These are phyloP conservation scores for Curvularia verruculosa DNA, from an alignment of 2,329 filamentous ascomycete species.

Conservation along the genomic window DNA sequence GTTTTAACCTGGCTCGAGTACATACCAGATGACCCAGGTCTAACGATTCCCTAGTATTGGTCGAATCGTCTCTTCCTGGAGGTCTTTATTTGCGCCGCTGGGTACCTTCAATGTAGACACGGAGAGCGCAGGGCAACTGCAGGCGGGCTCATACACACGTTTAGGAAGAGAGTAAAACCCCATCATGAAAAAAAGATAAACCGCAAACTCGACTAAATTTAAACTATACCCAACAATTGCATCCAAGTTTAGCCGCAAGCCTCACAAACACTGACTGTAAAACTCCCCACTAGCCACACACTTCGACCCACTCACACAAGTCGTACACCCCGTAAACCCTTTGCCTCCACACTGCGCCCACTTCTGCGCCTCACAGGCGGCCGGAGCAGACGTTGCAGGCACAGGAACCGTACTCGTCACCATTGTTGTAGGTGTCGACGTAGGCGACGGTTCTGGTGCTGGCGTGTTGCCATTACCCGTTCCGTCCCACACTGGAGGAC, in stretches of 20 bases:
- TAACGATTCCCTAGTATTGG: neutral
- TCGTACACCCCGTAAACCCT: conserved; percentile 29
- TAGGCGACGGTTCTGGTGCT: conserved; percentile 12
- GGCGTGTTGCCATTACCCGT: conserved; percentile 19
- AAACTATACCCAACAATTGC: neutral
- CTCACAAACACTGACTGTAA: conserved; percentile 32
- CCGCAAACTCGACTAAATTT: neutral
- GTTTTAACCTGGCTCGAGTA: neutral
- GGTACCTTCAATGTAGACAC: neutral
- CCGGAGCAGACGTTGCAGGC: conserved; percentile 17
- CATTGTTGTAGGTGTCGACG: conserved; percentile 26
- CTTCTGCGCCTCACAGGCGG: conserved; percentile 22
- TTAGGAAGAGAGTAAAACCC: neutral
- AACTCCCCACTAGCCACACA: conserved; percentile 33
- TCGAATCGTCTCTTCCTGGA: no score
- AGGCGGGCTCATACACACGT: neutral
- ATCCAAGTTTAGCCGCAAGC: neutral
- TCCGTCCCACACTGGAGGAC: conserved; percentile 36
- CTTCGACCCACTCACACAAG: conserved; percentile 29
- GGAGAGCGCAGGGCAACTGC: neutral
- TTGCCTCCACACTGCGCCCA: conserved; percentile 36
- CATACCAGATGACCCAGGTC: neutral
- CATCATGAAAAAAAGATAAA: neutral
- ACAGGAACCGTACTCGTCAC: conserved; percentile 18
- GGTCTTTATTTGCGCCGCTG: no score